Evolutionary conservation across 1,284 basidiomycete genomes (phyloP).

Genomic region (Cryptococcus sp.): DNA sequence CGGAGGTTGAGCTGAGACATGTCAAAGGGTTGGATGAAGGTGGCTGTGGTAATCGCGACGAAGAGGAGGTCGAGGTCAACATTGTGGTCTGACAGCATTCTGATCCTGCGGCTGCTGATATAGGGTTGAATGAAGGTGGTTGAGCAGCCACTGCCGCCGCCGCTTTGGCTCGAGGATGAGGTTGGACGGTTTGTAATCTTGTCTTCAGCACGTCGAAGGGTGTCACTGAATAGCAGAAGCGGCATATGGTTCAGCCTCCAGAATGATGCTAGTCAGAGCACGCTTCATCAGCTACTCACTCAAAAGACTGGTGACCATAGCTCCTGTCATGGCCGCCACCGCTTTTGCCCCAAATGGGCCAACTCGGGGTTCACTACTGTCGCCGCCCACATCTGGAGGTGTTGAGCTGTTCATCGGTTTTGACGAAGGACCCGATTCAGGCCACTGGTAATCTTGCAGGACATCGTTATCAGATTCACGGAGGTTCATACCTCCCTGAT

Average conservation of each 20-base stretch:
- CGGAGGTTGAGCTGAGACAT: constrained; percentile 26
- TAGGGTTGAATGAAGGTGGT: neutral
- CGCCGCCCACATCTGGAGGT: neutral
- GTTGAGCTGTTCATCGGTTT: neutral
- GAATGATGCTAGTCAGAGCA: neutral
- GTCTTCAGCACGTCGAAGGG: constrained; percentile 56
- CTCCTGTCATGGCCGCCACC: constrained; percentile 53
- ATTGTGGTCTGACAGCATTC: constrained; percentile 48
- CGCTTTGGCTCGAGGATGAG: constrained; percentile 21
- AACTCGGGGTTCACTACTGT: constrained; percentile 11
- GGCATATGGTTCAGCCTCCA: neutral
- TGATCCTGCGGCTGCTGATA: neutral
- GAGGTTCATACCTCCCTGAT: constrained; percentile 31
- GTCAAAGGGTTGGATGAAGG: constrained; percentile 16
- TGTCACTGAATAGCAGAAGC: constrained; percentile 42
- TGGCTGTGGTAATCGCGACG: constrained; percentile 1
- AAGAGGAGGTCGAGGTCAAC: constrained; percentile 18
- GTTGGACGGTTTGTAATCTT: constrained; percentile 51
- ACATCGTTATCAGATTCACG: constrained; percentile 24
- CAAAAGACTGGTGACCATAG: constrained; percentile 48
- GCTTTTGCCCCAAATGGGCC: constrained; percentile 49
- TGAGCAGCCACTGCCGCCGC: neutral
- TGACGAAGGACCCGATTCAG: constrained; percentile 36
- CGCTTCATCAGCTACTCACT: constrained; percentile 37
- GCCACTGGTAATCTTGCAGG: constrained; percentile 36